A percentile compares a stretch with the other conserved stretches of the same genome.
Conservation (phyloP, 1,139 yeast genomes). For the Lodderomyces metapsilosis region DNA sequence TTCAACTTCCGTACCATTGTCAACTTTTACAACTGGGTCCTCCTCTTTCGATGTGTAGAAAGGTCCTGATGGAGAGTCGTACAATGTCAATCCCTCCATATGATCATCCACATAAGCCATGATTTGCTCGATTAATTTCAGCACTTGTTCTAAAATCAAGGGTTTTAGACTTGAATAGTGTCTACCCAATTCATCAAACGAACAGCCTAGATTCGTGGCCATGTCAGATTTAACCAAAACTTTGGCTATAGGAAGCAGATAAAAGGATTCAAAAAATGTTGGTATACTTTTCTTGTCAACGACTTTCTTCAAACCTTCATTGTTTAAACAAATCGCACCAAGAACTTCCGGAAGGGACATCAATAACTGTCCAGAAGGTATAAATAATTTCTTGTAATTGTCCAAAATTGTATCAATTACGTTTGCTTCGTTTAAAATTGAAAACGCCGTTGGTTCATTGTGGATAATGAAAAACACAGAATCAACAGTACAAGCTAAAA, state of each 20-base stretch:
- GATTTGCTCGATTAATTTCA: slow-evolving; percentile 45
- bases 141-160: slow-evolving; percentile 50
- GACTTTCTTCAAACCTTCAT: slow-evolving; percentile 65
- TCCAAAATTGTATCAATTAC: slow-evolving; percentile 66
- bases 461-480: slow-evolving; percentile 74
- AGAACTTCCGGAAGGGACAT: slow-evolving; percentile 70
- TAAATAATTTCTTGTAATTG: slow-evolving; percentile 49
- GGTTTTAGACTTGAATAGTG: slow-evolving; percentile 78
- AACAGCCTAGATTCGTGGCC: slow-evolving; percentile 57
- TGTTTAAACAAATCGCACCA: slow-evolving; percentile 81
- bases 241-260: slow-evolving; percentile 48
- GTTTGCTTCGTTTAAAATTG: slow-evolving; percentile 76
- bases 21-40: slow-evolving; percentile 35
- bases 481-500: slow-evolving; percentile 65
- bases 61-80: slow-evolving; percentile 11
- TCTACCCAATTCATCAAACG: slow-evolving; percentile 79
- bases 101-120: slow-evolving; percentile 34
- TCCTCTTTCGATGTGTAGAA: slow-evolving; percentile 49
- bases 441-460: slow-evolving; percentile 87
- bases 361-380: slow-evolving; percentile 59
- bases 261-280: slow-evolving; percentile 53
- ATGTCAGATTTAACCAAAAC: slow-evolving; percentile 42
- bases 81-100: slow-evolving; percentile 2
- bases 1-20: slow-evolving; percentile 34
- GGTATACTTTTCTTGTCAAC: slow-evolving; percentile 45